phyloP scores from a whole-genome alignment of 306 rosid species.

The Mimosa pudica region DNA sequence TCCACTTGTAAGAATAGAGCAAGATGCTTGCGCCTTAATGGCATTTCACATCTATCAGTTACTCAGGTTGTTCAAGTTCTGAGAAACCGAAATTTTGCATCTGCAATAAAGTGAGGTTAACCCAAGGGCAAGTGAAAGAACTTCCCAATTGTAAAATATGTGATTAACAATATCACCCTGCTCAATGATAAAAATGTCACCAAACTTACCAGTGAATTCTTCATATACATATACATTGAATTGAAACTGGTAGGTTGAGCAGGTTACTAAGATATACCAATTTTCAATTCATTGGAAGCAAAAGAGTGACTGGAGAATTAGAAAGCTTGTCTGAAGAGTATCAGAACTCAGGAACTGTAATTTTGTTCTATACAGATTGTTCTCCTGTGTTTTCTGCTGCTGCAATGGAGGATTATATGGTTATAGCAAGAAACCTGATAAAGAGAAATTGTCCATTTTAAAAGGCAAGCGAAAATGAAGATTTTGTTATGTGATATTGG shows the following conservation, averaged over 20 bases:
- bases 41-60: constrained; percentile 43
- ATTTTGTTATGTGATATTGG: background rate
- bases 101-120: constrained; percentile 21
- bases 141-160: background rate
- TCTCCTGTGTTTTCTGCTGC: constrained; percentile 11
- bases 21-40: constrained; percentile 40
- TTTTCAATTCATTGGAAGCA: background rate
- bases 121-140: constrained; percentile 13
- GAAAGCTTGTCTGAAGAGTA: constrained; percentile 5
- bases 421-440: background rate
- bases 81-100: constrained; percentile 39
- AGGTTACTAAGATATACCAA: background rate
- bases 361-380: background rate
- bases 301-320: background rate
- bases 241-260: background rate
- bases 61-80: constrained; percentile 46
- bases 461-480: background rate
- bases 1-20: constrained; percentile 39
- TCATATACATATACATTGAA: background rate
- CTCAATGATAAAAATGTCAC: background rate
- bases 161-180: background rate
- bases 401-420: background rate
- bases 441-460: background rate
- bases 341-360: constrained; percentile 18
- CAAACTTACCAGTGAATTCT: background rate